These are phyloP conservation scores for Crithidia acanthocephali DNA, from an alignment of 208 protist genomes.

Conservation along the genomic window DNA sequence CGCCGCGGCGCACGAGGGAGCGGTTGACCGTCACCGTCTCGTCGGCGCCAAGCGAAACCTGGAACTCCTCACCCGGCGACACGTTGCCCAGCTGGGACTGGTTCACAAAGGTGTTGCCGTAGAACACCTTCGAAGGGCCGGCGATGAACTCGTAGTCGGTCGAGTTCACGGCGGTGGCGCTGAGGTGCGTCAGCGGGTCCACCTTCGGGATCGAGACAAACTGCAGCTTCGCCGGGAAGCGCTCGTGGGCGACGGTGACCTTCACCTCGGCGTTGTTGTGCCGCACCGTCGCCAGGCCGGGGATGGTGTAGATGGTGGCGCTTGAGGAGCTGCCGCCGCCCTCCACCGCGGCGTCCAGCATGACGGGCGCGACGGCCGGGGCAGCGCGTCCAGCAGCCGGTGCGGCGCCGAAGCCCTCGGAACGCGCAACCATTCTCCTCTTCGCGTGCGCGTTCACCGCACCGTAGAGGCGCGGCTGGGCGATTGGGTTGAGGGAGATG, in stretches of 20 bases:
- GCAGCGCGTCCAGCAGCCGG: not conserved
- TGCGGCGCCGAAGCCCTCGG: not conserved
- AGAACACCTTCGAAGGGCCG: constrained; percentile 54
- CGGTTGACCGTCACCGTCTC: constrained; percentile 44
- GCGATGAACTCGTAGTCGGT: constrained; percentile 55
- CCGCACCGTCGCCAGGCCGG: constrained; percentile 40
- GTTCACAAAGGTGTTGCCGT: constrained; percentile 52
- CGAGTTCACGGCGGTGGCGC: constrained; percentile 48
- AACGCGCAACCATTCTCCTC: not conserved
- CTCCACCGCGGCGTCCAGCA: constrained; percentile 24
- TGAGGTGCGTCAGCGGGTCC: constrained; percentile 37
- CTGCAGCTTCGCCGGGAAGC: constrained; percentile 40
- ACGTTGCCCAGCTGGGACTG: constrained; percentile 46
- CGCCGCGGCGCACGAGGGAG: constrained; percentile 25
- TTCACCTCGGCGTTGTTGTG: constrained; percentile 50
- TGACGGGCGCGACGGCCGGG: constrained; percentile 17
- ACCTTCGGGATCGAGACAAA: constrained; percentile 49
- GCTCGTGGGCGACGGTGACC: constrained; percentile 45
- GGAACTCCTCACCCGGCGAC: constrained; percentile 50
- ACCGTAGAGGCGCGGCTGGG: not conserved
- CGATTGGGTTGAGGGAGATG: constrained; percentile 35
- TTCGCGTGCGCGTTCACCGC: too few species aligned
- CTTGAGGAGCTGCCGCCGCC: constrained; percentile 29
- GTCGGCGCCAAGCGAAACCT: constrained; percentile 50
- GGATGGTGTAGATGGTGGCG: constrained; percentile 50